Percentiles rank a stretch among this genome's conserved stretches.
Evolutionary conservation across 768 basidiomycete species (phyloP).

Genomic region (Guyanaporus albipodus): DNA sequence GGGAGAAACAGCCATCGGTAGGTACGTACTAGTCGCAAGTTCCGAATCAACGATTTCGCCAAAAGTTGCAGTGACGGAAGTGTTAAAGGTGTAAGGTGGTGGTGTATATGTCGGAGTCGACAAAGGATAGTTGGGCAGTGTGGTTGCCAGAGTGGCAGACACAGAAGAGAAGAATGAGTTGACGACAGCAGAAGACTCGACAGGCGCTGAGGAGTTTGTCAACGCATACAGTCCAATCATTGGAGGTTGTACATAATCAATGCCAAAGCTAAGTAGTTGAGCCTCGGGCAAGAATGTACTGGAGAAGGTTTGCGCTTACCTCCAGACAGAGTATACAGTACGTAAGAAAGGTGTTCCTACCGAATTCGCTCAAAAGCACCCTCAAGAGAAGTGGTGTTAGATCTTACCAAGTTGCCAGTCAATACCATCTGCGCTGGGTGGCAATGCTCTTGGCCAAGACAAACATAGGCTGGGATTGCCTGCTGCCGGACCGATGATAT

Average conservation of each 20-base stretch:
- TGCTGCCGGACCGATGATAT: slow-evolving; percentile 65
- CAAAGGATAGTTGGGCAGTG: slow-evolving; percentile 67
- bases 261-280: slow-evolving; percentile 55
- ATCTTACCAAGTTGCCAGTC: slow-evolving; percentile 79
- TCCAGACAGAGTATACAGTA: slow-evolving; percentile 77
- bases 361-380: not conserved
- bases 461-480: slow-evolving; percentile 67
- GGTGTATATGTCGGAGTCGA: slow-evolving; percentile 61
- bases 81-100: slow-evolving; percentile 65
- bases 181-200: slow-evolving; percentile 40
- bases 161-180: slow-evolving; percentile 53
- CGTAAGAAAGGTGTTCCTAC: slow-evolving; percentile 63
- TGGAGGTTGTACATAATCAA: slow-evolving; percentile 68
- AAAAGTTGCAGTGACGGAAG: slow-evolving; percentile 51
- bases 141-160: slow-evolving; percentile 63
- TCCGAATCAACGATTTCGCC: slow-evolving; percentile 58
- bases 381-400: not conserved
- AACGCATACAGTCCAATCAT: slow-evolving; percentile 74
- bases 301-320: slow-evolving; percentile 36
- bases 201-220: slow-evolving; percentile 40
- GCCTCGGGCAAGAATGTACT: slow-evolving; percentile 1
- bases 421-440: slow-evolving; percentile 68
- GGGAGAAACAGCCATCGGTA: slow-evolving; percentile 46
- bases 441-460: slow-evolving; percentile 65
- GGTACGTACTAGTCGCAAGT: slow-evolving; percentile 71